Evolutionary conservation across 129 eudicot species (phyloP).

Genomic region (Gnaphalium uliginosum): DNA sequence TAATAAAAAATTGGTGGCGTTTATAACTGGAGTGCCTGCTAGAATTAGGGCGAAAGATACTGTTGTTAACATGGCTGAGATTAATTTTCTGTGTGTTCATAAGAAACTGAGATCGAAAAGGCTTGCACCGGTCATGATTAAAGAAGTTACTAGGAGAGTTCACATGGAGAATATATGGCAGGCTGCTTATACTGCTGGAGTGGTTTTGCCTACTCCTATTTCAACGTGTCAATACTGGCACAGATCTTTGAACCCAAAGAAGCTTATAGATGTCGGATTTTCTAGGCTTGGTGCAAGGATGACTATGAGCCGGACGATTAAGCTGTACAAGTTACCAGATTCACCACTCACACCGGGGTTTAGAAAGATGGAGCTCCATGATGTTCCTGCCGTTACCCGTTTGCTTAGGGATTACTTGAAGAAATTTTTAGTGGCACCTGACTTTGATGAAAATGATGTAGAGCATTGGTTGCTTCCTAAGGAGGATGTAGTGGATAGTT

Average conservation of each 20-base stretch:
- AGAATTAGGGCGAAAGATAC: slow-evolving; percentile 43
- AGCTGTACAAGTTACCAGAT: slow-evolving; percentile 55
- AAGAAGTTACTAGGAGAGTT: slow-evolving; percentile 67
- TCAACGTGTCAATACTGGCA: slow-evolving; percentile 64
- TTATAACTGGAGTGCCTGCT: slow-evolving; percentile 58
- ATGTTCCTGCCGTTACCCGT: slow-evolving; percentile 60
- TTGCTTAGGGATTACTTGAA: slow-evolving; percentile 46
- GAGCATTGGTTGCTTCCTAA: slow-evolving; percentile 70
- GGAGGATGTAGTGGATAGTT: slow-evolving; percentile 52
- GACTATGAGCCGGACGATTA: slow-evolving; percentile 66
- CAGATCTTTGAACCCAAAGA: slow-evolving; percentile 58
- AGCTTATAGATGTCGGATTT: slow-evolving; percentile 63
- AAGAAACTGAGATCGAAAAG: slow-evolving; percentile 62
- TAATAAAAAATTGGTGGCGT: slow-evolving; percentile 60
- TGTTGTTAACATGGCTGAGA: slow-evolving; percentile 56
- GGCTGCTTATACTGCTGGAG: slow-evolving; percentile 73
- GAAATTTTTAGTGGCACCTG: slow-evolving; percentile 59
- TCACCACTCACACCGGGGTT: slow-evolving; percentile 48
- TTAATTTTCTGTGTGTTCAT: slow-evolving; percentile 64
- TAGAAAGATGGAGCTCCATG: slow-evolving; percentile 58
- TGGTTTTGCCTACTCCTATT: slow-evolving; percentile 59
- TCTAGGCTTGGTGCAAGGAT: slow-evolving; percentile 61
- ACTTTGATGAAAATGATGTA: slow-evolving; percentile 56
- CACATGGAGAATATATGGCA: slow-evolving; percentile 69
- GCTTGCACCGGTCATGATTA: slow-evolving; percentile 66